Base-by-base conservation (phyloP, 2,329 filamentous ascomycete genomes). In the Coleophoma crateriformis region DNA sequence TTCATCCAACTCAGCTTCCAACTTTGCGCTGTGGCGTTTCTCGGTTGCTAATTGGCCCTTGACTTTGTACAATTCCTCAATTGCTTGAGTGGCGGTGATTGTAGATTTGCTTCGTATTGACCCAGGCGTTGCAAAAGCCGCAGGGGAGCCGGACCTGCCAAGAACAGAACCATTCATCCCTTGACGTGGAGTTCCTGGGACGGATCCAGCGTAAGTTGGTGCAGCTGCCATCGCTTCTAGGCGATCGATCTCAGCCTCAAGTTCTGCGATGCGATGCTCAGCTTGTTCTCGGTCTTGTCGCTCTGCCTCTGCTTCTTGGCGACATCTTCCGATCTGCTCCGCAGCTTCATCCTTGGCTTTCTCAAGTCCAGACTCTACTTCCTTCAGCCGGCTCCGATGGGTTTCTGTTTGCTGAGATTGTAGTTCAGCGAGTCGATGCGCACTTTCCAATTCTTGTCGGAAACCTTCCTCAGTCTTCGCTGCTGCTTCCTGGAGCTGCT, bases 391-490 rank as follows among this genome's bases (percentile, higher is more conserved):
- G 50, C 82, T 79, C 63, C 84, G 82, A 58, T 88, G 82, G 13
- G 86, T 88, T 50, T 85, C 77, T 33, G 86, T 84, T 47, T 87
- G 84, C 61, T 91, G 84, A 51, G 88, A 80, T 57, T 89, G 88
- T 63, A 95, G 78, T 54, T 96, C 86, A 2, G 90, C 88, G 17
- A 99, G 77, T 41, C 94, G 82, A 51, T 82, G 84, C 22, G 87
- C 83, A 54, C 86, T 86, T 56, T 95, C 90, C 7, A 96, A 76
- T 65, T 97, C 91, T 49, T 91, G 84, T 59, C 86, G 84, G 74
- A 94, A 95, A 53, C 86, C 85, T 64, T 96, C 87, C 53, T 95
- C 85, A n/a, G 84, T 84, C 48, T 88, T 82, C 2, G 88, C 85
- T 22, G 87, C 86, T 17, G 88, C 81, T 63, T 95, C 90, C 62